Conservation (phyloP, 768 basidiomycete genomes). For the Tylopilus cervinicoccineus region DNA sequence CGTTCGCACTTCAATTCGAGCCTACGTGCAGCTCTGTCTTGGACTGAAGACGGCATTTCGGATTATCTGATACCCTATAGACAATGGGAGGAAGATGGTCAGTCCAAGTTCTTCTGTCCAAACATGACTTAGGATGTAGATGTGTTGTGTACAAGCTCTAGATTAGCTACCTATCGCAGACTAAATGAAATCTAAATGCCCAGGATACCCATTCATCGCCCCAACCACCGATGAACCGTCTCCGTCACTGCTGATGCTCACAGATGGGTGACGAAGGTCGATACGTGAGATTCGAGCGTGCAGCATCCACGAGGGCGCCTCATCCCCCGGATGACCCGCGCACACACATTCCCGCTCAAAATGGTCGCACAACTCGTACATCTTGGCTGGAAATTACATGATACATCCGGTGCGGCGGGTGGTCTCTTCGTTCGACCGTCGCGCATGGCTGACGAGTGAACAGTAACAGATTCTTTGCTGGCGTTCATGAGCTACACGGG, state of each 20-base stretch:
- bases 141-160: too few relatives aligned
- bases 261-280: constrained; percentile 9
- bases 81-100: neutral
- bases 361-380: neutral
- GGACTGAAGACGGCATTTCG: too few relatives aligned
- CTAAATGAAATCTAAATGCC: neutral
- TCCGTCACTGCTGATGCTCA: neutral
- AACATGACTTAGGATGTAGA: too few relatives aligned
- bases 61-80: too few relatives aligned
- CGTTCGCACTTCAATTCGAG: too few relatives aligned
- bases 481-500: neutral
- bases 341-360: neutral
- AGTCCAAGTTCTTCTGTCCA: neutral
- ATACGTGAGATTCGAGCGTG: constrained; percentile 1
- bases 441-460: neutral
- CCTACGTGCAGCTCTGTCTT: too few relatives aligned
- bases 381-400: neutral
- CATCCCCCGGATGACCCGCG: neutral
- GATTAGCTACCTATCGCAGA: too few relatives aligned
- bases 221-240: neutral
- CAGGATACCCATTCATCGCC: neutral
- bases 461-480: neutral
- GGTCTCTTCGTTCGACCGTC: neutral
- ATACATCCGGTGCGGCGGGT: neutral
- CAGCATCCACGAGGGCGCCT: neutral